phyloP scores from a whole-genome alignment of 2,329 filamentous ascomycete species.

The Colletotrichum salicis region DNA sequence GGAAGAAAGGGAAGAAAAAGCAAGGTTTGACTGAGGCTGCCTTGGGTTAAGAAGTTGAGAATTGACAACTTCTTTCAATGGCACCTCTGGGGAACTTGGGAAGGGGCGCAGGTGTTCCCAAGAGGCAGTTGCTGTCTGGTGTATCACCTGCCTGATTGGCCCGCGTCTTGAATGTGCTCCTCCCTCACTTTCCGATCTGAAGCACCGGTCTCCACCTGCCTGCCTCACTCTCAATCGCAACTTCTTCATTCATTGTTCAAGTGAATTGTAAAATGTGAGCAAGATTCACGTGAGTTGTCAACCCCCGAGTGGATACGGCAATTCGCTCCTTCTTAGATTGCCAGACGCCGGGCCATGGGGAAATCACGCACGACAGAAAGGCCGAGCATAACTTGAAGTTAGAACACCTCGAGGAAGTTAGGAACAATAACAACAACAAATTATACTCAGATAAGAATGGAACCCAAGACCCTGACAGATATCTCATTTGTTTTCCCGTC shows the following conservation, averaged over 20 bases:
- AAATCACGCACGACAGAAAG: background rate
- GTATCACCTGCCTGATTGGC: background rate
- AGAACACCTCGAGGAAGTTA: background rate
- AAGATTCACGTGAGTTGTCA: background rate
- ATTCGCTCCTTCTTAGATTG: background rate
- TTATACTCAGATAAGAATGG: background rate
- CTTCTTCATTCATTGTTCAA: background rate
- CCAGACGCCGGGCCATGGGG: background rate
- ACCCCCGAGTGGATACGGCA: background rate
- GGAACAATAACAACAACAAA: background rate
- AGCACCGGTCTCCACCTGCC: background rate
- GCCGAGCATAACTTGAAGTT: background rate
- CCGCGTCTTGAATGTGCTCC: background rate
- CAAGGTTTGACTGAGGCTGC: slow-evolving; percentile 20
- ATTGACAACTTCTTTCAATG: slow-evolving; percentile 22
- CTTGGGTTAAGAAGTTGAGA: slow-evolving; percentile 30
- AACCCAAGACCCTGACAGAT: background rate
- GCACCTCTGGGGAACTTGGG: background rate
- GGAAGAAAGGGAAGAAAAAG: slow-evolving; percentile 14
- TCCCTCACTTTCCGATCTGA: background rate
- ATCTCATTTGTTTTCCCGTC: background rate
- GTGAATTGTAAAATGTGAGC: background rate
- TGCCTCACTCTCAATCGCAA: background rate
- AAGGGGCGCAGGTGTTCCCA: background rate
- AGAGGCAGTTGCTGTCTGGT: background rate